Percentiles rank a stretch among this genome's conserved stretches.
Conservation (phyloP, 805 yeast genomes). For the Lachancea cidri region DNA sequence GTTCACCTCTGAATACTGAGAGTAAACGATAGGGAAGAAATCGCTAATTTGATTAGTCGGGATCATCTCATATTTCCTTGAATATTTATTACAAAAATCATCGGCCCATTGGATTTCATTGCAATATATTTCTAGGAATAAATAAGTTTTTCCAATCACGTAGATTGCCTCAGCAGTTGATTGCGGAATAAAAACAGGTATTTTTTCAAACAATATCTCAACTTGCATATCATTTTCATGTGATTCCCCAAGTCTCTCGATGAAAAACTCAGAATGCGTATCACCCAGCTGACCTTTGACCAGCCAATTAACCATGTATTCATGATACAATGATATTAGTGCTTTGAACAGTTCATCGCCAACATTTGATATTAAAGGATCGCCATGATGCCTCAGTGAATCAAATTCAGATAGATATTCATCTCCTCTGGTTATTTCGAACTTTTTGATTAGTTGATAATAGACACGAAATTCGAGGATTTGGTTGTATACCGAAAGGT, state of each 20-base stretch:
- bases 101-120: slow-evolving; percentile 63
- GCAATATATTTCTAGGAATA: slow-evolving; percentile 61
- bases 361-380: slow-evolving; percentile 41
- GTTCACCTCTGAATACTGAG: slow-evolving; percentile 49
- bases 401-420: slow-evolving; percentile 51
- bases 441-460: slow-evolving; percentile 37
- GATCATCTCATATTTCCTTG: slow-evolving; percentile 8
- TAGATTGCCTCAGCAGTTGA: slow-evolving; percentile 42
- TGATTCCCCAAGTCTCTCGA: slow-evolving; percentile 18
- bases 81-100: slow-evolving; percentile 34
- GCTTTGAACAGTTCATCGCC: slow-evolving; percentile 42
- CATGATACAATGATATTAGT: slow-evolving; percentile 55
- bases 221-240: slow-evolving; percentile 7
- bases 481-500: slow-evolving; percentile 42
- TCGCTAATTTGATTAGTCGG: slow-evolving; percentile 6
- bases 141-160: slow-evolving; percentile 67
- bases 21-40: slow-evolving; percentile 34
- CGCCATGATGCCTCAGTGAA: slow-evolving; percentile 58
- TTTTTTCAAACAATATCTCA: slow-evolving; percentile 22
- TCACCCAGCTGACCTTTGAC: slow-evolving; percentile 57
- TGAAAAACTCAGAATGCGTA: slow-evolving; percentile 59
- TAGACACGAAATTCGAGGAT: slow-evolving; percentile 56
- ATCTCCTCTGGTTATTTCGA: slow-evolving; percentile 37
- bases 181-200: slow-evolving; percentile 38
- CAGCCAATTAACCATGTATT: slow-evolving; percentile 61